A percentile compares a stretch with the other conserved stretches of the same genome.
Evolutionary conservation across 371 early-diverging fungal genomes (phyloP).

Genomic region (Saksenaea oblongispora): DNA sequence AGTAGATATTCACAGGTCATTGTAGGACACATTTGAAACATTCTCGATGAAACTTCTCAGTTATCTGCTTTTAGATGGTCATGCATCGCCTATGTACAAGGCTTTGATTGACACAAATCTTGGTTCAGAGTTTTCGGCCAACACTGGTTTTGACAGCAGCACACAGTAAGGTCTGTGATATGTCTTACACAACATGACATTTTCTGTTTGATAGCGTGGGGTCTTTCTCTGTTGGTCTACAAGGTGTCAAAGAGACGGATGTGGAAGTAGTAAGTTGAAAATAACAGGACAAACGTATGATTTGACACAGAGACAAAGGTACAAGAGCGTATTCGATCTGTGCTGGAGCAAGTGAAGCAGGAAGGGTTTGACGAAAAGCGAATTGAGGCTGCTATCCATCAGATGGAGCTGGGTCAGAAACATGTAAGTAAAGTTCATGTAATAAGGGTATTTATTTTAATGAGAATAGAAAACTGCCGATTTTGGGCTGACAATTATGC

Average conservation of each 20-base stretch:
- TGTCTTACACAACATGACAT: neutral
- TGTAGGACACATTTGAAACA: conserved; percentile 77
- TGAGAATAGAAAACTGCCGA: conserved; percentile 72
- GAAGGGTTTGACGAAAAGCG: conserved; percentile 80
- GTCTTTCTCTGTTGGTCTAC: conserved; percentile 68
- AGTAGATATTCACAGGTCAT: neutral
- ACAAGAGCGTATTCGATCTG: conserved; percentile 68
- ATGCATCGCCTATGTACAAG: conserved; percentile 92
- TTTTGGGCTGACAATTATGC: conserved; percentile 87
- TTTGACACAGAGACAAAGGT: conserved; percentile 35
- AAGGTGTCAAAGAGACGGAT: conserved; percentile 64
- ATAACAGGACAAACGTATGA: neutral
- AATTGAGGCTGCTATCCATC: conserved; percentile 89
- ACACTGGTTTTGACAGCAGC: conserved; percentile 84
- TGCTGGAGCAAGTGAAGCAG: conserved; percentile 65
- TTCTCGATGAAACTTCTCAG: conserved; percentile 82
- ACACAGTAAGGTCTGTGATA: conserved; percentile 42
- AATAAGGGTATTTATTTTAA: neutral
- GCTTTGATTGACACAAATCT: conserved; percentile 91
- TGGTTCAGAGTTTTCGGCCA: conserved; percentile 91
- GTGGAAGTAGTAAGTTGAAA: conserved; percentile 42
- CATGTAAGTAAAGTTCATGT: conserved; percentile 60
- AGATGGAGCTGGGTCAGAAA: conserved; percentile 85
- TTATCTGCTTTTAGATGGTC: conserved; percentile 82
- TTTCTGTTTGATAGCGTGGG: conserved; percentile 32